Evolutionary conservation across 345 rosid species (phyloP).

Genomic region (Salix koriyanagi): DNA sequence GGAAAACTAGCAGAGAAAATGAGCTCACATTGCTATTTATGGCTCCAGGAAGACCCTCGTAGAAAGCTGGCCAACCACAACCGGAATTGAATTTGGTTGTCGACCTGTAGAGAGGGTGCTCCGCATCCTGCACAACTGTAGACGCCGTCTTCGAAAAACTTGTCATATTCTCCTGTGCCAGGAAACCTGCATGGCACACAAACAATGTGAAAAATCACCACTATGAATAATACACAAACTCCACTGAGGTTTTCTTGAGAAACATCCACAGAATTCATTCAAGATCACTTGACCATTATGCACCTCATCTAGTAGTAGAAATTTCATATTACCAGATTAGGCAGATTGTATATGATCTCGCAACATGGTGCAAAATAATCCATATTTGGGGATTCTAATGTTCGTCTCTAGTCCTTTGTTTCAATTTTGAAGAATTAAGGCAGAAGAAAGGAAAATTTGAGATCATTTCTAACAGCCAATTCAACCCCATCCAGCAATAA

Average conservation of each 20-base stretch:
- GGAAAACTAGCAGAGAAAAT: not conserved
- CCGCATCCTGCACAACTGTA: slow-evolving; percentile 83
- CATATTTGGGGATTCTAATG: not conserved
- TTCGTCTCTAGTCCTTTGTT: not conserved
- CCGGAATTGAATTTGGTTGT: slow-evolving; percentile 76
- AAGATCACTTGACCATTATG: not conserved
- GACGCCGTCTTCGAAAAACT: slow-evolving; percentile 58
- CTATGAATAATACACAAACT: not conserved
- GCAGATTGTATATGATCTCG: not conserved
- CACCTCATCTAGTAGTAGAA: not conserved
- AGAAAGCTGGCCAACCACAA: slow-evolving; percentile 97
- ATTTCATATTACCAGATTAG: not conserved
- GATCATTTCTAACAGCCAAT: not conserved
- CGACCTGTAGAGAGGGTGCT: slow-evolving; percentile 76
- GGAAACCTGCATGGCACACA: slow-evolving; percentile 50
- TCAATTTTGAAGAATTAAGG: not conserved
- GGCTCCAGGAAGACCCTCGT: slow-evolving; percentile 82
- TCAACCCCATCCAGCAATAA: not conserved
- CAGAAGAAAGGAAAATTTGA: not conserved
- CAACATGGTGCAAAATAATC: not conserved
- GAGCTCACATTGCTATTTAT: slow-evolving; percentile 56
- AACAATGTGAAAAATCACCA: not conserved
- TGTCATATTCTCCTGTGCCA: slow-evolving; percentile 83
- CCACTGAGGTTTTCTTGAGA: not conserved
- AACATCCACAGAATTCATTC: not conserved